phyloP scores from a whole-genome alignment of 257 asterid species.

The Petrea volubilis region DNA sequence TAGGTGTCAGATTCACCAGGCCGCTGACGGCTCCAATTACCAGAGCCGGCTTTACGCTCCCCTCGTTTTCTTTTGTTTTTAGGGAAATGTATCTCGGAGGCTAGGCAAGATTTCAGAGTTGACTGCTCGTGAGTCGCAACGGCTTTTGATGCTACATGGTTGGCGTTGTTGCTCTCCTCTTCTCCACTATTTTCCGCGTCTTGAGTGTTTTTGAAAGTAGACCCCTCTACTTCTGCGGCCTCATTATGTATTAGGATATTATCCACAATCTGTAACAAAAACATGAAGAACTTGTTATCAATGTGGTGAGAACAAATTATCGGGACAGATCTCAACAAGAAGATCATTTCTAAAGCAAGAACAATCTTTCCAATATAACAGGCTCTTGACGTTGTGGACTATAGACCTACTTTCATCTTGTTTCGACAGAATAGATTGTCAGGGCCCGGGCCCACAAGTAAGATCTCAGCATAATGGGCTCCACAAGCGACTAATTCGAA shows the following conservation, averaged over 20 bases:
- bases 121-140: constrained; percentile 35
- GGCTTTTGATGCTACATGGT: constrained; percentile 26
- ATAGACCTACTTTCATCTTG: no score
- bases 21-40: constrained; percentile 65
- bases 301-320: not conserved
- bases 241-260: constrained; percentile 65
- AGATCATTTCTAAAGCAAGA: not conserved
- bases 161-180: constrained; percentile 50
- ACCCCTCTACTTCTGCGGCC: constrained; percentile 52
- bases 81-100: constrained; percentile 61
- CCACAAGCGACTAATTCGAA: no score
- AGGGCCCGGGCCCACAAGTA: no score
- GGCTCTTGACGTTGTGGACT: no score
- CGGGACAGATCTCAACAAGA: constrained; percentile 7
- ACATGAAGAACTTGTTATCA: not conserved
- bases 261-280: constrained; percentile 67
- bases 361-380: no score
- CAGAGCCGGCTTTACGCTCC: constrained; percentile 76
- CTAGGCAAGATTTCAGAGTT: constrained; percentile 41
- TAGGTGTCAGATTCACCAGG: constrained; percentile 61
- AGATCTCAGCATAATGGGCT: no score
- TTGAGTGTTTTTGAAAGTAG: constrained; percentile 30
- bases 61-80: constrained; percentile 82
- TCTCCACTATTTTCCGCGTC: constrained; percentile 53
- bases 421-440: no score